Evolutionary conservation across 352 stramenopile genomes (phyloP), one percentile per base, ranked within the genome.

Genomic region (Pythium aphanidermatum): DNA sequence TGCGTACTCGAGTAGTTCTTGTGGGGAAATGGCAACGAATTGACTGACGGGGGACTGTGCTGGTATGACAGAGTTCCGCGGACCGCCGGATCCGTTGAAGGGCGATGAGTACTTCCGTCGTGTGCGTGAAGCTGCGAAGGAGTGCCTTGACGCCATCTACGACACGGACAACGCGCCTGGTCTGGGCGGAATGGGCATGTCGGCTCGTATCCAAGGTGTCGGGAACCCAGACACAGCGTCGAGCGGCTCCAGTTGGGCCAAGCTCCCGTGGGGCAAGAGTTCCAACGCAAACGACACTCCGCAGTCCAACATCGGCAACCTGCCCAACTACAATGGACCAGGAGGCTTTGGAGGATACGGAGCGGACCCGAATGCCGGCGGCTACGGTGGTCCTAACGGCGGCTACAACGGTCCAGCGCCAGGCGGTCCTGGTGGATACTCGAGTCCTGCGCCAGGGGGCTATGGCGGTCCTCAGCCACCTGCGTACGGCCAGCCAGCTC

Each of bases 101-200:
- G 95, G 95, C 26, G 95, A 98, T 63, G 84, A 97, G 51, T 95
- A 91, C 54, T 97, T 96, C 58, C 79, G 90, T 34, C 77, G 80
- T 24, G 92, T 98, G 19, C 73, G 93, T 20, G 80, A 95, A 16
- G 85, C 92, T 1, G 95, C 92, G 1, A 98, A 98, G 68, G 95
- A 98, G 27, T 90, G 86, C 40, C 67, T 98, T 21, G 95, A 98
- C 54, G 90, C 86, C 20, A 90, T 98, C 47, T 98, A 97, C 56
- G 83, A 95, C 60, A 92, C 78, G 56, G 79, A 92, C 63, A 82
- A 76, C 31, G 43, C 68, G 13, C 70, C 69, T 0, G 74, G 74
- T 7, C 58, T 90, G 3, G 48, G 72, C 25, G 75, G 65, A 13
- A 83, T 87, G 65, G 80, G 80, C 29, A 92, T 92, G 58, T 89